Percentiles rank a stretch among this genome's conserved stretches.
phyloP scores from a whole-genome alignment of 129 eudicot genomes.

The Gnaphalium uliginosum region DNA sequence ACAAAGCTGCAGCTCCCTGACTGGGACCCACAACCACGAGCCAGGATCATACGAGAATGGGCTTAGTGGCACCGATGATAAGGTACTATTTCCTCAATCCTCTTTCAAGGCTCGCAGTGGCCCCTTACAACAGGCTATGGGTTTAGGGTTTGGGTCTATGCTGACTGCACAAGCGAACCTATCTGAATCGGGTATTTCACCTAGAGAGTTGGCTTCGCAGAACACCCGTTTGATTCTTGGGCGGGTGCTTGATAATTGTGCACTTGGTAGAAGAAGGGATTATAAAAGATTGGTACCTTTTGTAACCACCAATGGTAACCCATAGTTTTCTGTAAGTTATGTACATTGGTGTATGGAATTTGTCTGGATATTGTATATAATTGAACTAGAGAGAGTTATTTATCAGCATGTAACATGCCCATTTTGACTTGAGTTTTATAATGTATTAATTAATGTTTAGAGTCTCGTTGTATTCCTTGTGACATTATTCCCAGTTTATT shows the following conservation, averaged over 20 bases:
- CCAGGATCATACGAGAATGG: constrained; percentile 63
- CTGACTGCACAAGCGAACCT: constrained; percentile 40
- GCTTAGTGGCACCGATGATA: constrained; percentile 64
- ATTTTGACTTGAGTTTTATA: constrained; percentile 6
- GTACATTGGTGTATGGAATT: constrained; percentile 28
- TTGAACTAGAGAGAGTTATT: constrained; percentile 23
- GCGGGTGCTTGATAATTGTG: constrained; percentile 86
- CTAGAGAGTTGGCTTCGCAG: constrained; percentile 81
- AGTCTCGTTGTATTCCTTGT: not conserved
- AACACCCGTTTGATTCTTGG: constrained; percentile 90
- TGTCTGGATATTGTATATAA: constrained; percentile 43
- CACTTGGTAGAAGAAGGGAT: constrained; percentile 91
- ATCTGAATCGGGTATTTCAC: constrained; percentile 64
- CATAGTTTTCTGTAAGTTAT: constrained; percentile 29
- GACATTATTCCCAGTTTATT: not conserved
- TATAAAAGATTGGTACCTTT: constrained; percentile 93
- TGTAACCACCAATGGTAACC: constrained; percentile 65
- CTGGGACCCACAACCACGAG: constrained; percentile 70
- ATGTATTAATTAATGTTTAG: not conserved
- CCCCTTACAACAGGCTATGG: constrained; percentile 76
- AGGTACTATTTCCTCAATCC: constrained; percentile 78
- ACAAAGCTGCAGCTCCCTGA: constrained; percentile 91
- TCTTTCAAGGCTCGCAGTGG: constrained; percentile 97
- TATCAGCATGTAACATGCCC: constrained; percentile 32
- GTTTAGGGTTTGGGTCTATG: constrained; percentile 59